A percentile compares a stretch with the other conserved stretches of the same genome.
Conservation (phyloP, 2,329 filamentous ascomycete species). For the Nothopassalora personata region DNA sequence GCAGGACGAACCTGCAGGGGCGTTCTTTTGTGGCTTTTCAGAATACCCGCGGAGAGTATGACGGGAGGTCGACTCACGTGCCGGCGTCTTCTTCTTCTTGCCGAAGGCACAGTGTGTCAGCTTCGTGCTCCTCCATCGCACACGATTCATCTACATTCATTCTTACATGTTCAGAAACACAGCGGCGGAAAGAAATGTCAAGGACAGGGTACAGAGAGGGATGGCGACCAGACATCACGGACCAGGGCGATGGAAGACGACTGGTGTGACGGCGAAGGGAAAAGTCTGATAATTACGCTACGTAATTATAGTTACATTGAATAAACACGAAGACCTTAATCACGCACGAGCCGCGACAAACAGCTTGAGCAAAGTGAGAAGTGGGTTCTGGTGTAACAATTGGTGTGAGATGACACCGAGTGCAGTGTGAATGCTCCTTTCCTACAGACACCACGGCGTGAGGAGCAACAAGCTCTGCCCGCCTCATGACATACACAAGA, state of each 20-base stretch:
- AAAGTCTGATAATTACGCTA: constrained; percentile 10
- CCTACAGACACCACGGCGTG: background rate
- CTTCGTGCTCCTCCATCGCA: constrained; percentile 10
- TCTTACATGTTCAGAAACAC: constrained; percentile 4
- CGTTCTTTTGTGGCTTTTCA: background rate
- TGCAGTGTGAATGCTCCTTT: background rate
- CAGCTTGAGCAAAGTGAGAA: background rate
- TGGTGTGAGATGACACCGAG: background rate
- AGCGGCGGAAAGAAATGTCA: background rate
- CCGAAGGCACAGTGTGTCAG: constrained; percentile 1
- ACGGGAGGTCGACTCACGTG: background rate
- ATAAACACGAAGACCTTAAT: constrained; percentile 10
- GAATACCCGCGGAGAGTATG: constrained; percentile 1
- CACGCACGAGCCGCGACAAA: background rate
- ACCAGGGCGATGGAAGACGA: background rate
- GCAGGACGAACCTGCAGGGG: constrained; percentile 5
- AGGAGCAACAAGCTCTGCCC: background rate
- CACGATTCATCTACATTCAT: constrained; percentile 12
- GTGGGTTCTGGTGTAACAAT: background rate
- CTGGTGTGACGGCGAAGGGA: background rate
- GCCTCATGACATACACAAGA: background rate
- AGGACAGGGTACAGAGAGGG: constrained; percentile 2
- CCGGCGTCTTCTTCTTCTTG: constrained; percentile 4
- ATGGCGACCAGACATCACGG: constrained; percentile 8
- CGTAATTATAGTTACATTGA: constrained; percentile 20